Conservation (phyloP, 23 red algal species). For the Gracilaria caudata region DNA sequence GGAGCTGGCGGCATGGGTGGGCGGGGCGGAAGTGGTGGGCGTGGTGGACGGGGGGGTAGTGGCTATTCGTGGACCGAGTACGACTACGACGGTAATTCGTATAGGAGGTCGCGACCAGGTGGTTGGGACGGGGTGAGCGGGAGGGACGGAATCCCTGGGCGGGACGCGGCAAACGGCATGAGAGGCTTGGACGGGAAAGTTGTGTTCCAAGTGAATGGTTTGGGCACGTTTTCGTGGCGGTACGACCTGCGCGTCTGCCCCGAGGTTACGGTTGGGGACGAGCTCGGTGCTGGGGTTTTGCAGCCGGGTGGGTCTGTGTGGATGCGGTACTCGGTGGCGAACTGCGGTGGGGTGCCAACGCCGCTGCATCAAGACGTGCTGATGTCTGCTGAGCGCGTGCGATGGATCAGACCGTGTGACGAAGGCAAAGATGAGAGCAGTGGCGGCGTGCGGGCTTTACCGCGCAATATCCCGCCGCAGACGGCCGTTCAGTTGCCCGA, state of each 20-base stretch:
- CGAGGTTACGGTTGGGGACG: neutral
- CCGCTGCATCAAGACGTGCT: conserved; percentile 6
- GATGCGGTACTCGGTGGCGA: neutral
- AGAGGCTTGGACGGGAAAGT: conserved; percentile 14
- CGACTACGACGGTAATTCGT: neutral
- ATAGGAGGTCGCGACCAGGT: neutral
- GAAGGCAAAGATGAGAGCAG: neutral
- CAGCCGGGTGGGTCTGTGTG: neutral
- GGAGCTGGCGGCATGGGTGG: neutral
- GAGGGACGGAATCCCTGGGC: neutral
- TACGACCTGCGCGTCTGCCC: neutral
- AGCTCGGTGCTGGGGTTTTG: neutral
- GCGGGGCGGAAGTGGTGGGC: neutral
- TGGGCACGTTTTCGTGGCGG: neutral
- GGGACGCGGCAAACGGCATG: neutral
- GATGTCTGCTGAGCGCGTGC: neutral
- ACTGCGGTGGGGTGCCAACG: neutral
- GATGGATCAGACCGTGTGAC: neutral
- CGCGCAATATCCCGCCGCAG: neutral
- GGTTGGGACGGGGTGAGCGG: neutral
- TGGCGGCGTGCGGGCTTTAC: neutral
- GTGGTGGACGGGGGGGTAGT: neutral
- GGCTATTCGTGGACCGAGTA: neutral
- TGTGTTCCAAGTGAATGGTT: neutral
- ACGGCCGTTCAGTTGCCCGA: neutral